phyloP scores from a whole-genome alignment of 495 filamentous ascomycete genomes.

The Penicillium manginii region DNA sequence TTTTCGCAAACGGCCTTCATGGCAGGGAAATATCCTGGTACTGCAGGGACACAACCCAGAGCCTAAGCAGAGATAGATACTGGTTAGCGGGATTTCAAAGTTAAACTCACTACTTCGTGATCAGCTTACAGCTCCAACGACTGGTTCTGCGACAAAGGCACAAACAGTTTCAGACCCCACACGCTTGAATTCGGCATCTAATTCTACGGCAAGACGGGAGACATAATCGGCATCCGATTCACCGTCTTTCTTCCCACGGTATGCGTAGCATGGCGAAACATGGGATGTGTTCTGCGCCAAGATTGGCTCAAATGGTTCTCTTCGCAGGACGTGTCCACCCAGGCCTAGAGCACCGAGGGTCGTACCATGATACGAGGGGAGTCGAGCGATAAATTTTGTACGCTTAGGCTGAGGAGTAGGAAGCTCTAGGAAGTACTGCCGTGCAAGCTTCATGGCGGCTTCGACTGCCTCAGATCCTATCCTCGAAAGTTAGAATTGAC shows the following conservation, averaged over 20 bases:
- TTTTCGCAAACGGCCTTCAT: slow-evolving; percentile 65
- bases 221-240: slow-evolving; percentile 59
- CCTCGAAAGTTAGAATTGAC: not conserved
- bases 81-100: no score
- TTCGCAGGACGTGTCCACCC: slow-evolving; percentile 64
- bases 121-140: slow-evolving; percentile 58
- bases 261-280: slow-evolving; percentile 72
- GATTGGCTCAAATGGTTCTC: slow-evolving; percentile 68
- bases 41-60: slow-evolving; percentile 65
- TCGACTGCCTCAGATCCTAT: slow-evolving; percentile 74
- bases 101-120: not conserved
- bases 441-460: slow-evolving; percentile 65
- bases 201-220: slow-evolving; percentile 61
- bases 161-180: slow-evolving; percentile 73
- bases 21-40: slow-evolving; percentile 65
- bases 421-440: slow-evolving; percentile 64
- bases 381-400: slow-evolving; percentile 66
- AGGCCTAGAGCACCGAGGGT: slow-evolving; percentile 69
- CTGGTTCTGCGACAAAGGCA: slow-evolving; percentile 77
- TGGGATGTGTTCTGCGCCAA: slow-evolving; percentile 62
- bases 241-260: slow-evolving; percentile 53
- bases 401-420: slow-evolving; percentile 49
- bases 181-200: slow-evolving; percentile 74
- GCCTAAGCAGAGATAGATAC: slow-evolving; percentile 39
- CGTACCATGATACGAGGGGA: slow-evolving; percentile 75